Percentiles rank a stretch among this genome's conserved stretches.
Conservation (phyloP, 768 basidiomycete species). For the Cubamyces lactineus region DNA sequence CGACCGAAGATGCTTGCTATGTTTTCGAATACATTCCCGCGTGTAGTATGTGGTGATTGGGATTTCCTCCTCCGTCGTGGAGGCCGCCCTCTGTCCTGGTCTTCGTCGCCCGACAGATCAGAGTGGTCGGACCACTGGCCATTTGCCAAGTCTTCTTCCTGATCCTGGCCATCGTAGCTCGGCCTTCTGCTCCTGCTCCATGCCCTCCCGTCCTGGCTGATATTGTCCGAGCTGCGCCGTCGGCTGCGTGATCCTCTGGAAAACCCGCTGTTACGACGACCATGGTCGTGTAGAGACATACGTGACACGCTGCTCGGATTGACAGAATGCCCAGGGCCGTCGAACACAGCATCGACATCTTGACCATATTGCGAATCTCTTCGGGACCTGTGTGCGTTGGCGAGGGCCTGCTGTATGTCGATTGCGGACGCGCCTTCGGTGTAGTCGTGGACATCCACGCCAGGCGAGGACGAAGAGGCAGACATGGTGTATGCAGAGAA, state of each 20-base stretch:
- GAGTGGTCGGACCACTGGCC: slow-evolving; percentile 16
- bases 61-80: slow-evolving; percentile 23
- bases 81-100: slow-evolving; percentile 24
- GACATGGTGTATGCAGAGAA: slow-evolving; percentile 15
- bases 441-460: slow-evolving; percentile 57
- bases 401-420: slow-evolving; percentile 69
- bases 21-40: slow-evolving; percentile 60
- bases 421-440: slow-evolving; percentile 83
- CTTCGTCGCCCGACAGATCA: slow-evolving; percentile 39
- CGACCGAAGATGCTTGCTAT: slow-evolving; percentile 70
- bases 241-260: slow-evolving; percentile 54
- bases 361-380: slow-evolving; percentile 72
- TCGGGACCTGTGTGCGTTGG: slow-evolving; percentile 53
- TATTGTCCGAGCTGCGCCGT: slow-evolving; percentile 42
- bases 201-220: slow-evolving; percentile 16
- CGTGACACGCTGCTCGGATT: slow-evolving; percentile 81
- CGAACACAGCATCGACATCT: slow-evolving; percentile 71
- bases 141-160: neutral
- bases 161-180: slow-evolving; percentile 16
- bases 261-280: slow-evolving; percentile 61
- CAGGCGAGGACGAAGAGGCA: slow-evolving; percentile 9
- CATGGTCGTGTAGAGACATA: slow-evolving; percentile 65
- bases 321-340: slow-evolving; percentile 64
- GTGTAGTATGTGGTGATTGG: slow-evolving; percentile 30
- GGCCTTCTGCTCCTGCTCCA: slow-evolving; percentile 26